A percentile compares a stretch with the other conserved stretches of the same genome.
Evolutionary conservation across 371 early-diverging fungal species (phyloP).

Genomic region (Synchytrium microbalum): DNA sequence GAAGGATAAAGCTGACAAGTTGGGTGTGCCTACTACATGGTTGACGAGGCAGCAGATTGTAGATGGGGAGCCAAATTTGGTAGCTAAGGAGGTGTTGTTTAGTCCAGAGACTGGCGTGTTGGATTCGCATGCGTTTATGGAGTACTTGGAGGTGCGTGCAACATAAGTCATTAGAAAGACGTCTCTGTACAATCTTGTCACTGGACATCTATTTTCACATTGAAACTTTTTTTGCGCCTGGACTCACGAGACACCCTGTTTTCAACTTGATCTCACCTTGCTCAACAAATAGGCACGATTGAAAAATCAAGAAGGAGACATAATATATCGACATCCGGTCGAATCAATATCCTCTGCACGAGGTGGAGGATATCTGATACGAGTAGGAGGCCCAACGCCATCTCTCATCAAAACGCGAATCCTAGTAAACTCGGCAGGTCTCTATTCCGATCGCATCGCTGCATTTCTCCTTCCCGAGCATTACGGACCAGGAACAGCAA

Average conservation of each 20-base stretch:
- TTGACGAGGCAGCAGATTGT: conserved; percentile 27
- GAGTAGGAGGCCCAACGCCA: conserved; percentile 26
- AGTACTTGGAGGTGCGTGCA: conserved; percentile 39
- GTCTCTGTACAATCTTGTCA: no score
- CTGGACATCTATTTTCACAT: no score
- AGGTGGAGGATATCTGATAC: conserved; percentile 36
- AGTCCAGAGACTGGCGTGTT: conserved; percentile 77
- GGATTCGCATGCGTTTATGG: conserved; percentile 65
- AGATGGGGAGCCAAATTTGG: conserved; percentile 66
- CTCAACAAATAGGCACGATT: no score
- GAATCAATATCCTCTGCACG: conserved; percentile 26
- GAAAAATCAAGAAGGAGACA: no score
- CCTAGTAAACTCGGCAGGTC: conserved; percentile 75
- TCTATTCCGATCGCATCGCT: conserved; percentile 61
- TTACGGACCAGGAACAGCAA: no score
- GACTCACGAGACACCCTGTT: no score
- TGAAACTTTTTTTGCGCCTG: no score
- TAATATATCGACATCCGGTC: no score
- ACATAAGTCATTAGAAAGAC: no score
- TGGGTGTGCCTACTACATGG: conserved; percentile 53
- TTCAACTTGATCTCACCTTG: no score
- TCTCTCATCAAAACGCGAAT: conserved; percentile 44
- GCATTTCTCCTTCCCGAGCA: conserved; percentile 33
- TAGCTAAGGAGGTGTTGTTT: conserved; percentile 46
- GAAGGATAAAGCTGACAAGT: conserved; percentile 43